These are phyloP conservation scores for Lentinula edodes DNA, from an alignment of 768 basidiomycete species.

Conservation along the genomic window DNA sequence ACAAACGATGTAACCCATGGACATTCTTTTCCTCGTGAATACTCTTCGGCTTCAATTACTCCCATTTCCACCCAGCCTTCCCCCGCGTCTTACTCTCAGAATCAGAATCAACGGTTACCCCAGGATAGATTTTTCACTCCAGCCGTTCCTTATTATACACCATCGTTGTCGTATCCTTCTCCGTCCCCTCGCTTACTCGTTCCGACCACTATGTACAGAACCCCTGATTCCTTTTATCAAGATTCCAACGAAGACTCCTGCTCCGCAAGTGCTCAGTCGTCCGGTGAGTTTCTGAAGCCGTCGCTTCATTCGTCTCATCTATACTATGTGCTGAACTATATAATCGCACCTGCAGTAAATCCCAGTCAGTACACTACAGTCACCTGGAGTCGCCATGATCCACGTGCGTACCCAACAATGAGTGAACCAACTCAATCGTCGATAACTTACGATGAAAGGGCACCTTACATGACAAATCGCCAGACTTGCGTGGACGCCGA, in stretches of 20 bases:
- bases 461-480: not conserved
- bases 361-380: not conserved
- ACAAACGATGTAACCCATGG: not conserved
- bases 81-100: not conserved
- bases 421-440: not conserved
- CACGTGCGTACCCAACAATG: not conserved
- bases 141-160: not conserved
- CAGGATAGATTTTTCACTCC: not conserved
- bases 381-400: not conserved
- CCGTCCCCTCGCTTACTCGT: not conserved
- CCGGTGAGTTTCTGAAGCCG: not conserved
- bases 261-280: not conserved
- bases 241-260: not conserved
- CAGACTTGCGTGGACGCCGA: not conserved
- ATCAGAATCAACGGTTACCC: not conserved
- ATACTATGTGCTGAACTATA: not conserved
- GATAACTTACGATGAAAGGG: not conserved
- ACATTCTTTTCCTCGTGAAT: not conserved
- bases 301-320: not conserved
- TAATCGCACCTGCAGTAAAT: not conserved
- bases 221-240: not conserved
- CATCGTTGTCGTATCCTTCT: not conserved
- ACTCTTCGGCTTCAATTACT: not conserved
- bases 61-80: not conserved
- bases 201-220: not conserved